phyloP scores from a whole-genome alignment of 169 alveolate species.

The Neospora caninum region DNA sequence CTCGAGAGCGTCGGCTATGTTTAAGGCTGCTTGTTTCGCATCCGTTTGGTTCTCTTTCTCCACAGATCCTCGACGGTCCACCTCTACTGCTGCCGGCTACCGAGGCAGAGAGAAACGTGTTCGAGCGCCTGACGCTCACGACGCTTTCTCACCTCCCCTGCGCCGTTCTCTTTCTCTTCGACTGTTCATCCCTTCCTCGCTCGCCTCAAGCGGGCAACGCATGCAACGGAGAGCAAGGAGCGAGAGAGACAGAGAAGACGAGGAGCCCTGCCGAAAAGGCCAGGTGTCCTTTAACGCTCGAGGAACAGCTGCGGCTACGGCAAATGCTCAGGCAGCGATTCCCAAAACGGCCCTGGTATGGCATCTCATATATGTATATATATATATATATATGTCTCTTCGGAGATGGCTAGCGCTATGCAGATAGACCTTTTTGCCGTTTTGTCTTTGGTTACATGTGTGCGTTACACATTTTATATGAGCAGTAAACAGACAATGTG shows the following conservation, averaged over 20 bases:
- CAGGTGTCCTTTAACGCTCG: not conserved
- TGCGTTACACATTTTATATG: no score
- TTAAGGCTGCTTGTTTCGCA: no score
- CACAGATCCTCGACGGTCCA: constrained; percentile 4
- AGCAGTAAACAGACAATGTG: no score
- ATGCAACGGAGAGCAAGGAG: not conserved
- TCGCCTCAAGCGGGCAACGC: not conserved
- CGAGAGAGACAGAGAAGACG: not conserved
- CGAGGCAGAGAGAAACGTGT: not conserved
- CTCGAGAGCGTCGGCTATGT: no score
- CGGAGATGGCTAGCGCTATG: no score
- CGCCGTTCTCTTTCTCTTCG: constrained; percentile 17
- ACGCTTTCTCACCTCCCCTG: constrained; percentile 18
- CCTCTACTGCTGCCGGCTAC: not conserved
- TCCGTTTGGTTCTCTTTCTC: not conserved
- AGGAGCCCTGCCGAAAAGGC: not conserved
- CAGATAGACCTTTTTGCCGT: no score
- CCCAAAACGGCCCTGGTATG: constrained; percentile 23
- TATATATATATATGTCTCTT: no score
- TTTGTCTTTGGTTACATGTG: no score
- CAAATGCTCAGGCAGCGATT: not conserved
- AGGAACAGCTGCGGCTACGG: not conserved
- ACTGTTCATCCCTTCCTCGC: not conserved
- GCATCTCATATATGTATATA: not conserved
- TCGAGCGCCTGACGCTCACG: constrained; percentile 14